Base-by-base conservation (phyloP, 2,329 filamentous ascomycete genomes). In the Aspergillus pseudotamarii region DNA sequence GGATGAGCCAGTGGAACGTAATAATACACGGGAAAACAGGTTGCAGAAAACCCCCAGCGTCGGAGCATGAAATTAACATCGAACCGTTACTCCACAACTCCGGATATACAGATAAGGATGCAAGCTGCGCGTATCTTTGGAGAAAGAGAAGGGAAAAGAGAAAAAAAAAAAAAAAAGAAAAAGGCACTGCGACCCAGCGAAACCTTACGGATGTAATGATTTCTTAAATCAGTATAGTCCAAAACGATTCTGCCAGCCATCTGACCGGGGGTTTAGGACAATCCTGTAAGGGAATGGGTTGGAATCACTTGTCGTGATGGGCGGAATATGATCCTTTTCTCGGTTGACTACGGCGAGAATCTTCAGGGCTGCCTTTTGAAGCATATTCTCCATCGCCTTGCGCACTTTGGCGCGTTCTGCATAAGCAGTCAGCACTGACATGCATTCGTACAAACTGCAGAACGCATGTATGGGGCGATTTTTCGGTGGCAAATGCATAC, bases 201-300 rank as follows among this genome's bases (percentile, higher is more conserved):
- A 36, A 16, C 34, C 34, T 36, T 36, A 16, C 48, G 8, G 19
- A 8, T 11, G 28, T n/a, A n/a, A 51, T 51, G 10, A 9, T n/a
- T n/a, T 32, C 28, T 12, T 4, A 34, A 3, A 58, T 80, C 74
- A 91, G 76, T 91, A 92, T 64, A 93, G 88, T 30, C 92, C 91
- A 80, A 94, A 93, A 45, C 91, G 85, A 61, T 89, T 87, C 56
- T 91, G 88, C 92, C 93, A 94, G 58, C 89, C 86, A 66, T 91
- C 89, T 64, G 89, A 85, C 73, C 92, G 92, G 62, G 92, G 92
- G 74, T 96, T 95, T 63, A 98, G 88, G 65, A 90, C 86, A 74
- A 98, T 96, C 78, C 94, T 91, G 79, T 96, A 98, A 0, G 94
- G 94, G 74, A 98, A 99, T 0, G 95, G 94, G 76, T 98, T 98